Base-by-base conservation (phyloP, 257 asterid genomes). In the Solanum medicagineum region DNA sequence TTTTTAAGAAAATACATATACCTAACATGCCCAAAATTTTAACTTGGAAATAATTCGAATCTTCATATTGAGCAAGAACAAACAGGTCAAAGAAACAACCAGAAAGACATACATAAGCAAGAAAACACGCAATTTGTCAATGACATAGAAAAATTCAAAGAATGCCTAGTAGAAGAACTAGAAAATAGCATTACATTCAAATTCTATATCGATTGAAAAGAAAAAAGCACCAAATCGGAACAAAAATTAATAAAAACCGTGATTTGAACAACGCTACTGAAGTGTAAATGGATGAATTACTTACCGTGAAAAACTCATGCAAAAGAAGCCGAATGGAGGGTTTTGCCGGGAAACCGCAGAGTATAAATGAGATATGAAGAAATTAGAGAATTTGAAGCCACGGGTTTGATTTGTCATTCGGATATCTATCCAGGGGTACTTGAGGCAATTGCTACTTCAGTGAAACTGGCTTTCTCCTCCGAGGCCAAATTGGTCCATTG, bases 311-410 rank as follows among this genome's bases (percentile, higher is more conserved):
- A 83, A 29, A 83, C 51, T 65, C 85, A 42, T 3, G 81, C 81
- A 24, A 53, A 62, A 69, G 55, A 44, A 74, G 57, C 54, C 19
- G 47, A 24, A 20, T 16, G 17, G 66, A 32, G 86, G 80, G 26
- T 51, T 84, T 66, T 68, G 81, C 86, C 86, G 81, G 86, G 86
- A 83, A 83, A 68, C 4, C 54, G 22, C n/a, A 49, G n/a, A 3
- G 22, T 73, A 20, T 20, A 44, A 44, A 73, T 74, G 81, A 22
- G 42, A 74, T 9, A 20, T 17, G 36, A 66, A 14, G 22, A 66
- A 75, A 75, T 49, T 75, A 6, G 45, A 44, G 83, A 51, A 77
- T 77, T 77, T 77, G 83, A 77, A 77, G 57, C 11, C 5, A 15
- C 9, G 22, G 81, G 29, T 13, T 49, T 12, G 40, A 13, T 49